phyloP scores from a whole-genome alignment of 345 rosid species.

The Pistacia atlantica region DNA sequence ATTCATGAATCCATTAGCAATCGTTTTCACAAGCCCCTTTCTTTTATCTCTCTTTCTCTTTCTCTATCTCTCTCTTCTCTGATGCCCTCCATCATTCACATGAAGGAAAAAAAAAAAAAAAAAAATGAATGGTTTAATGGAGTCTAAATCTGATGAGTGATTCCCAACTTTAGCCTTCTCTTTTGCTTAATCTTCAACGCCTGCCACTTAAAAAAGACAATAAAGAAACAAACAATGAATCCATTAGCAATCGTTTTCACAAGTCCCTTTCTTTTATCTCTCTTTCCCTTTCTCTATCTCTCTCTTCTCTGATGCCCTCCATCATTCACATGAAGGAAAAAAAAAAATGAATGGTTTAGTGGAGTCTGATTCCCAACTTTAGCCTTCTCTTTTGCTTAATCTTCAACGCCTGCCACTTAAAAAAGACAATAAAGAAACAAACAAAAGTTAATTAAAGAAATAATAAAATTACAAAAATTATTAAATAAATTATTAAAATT shows the following conservation, averaged over 20 bases:
- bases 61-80: slow-evolving; percentile 5
- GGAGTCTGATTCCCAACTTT: slow-evolving; percentile 42
- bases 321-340: no score
- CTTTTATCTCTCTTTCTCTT: not conserved
- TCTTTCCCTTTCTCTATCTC: no score
- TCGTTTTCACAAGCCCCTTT: slow-evolving; percentile 29
- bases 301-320: no score
- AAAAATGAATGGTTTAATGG: slow-evolving; percentile 32
- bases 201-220: no score
- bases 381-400: slow-evolving; percentile 26
- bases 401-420: slow-evolving; percentile 26
- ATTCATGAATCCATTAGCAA: slow-evolving; percentile 18
- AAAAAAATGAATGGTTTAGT: slow-evolving; percentile 26
- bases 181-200: no score
- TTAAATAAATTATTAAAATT: not conserved
- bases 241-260: no score
- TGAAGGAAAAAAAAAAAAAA: not conserved
- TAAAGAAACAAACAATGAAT: no score
- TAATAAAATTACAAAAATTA: no score
- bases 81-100: slow-evolving; percentile 16
- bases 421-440: not conserved
- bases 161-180: no score
- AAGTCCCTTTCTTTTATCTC: slow-evolving; percentile 25
- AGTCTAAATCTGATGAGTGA: slow-evolving; percentile 26
- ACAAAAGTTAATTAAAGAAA: not conserved